Evolutionary conservation across 2,329 filamentous ascomycete species (phyloP).

Genomic region (Hortaea werneckii): DNA sequence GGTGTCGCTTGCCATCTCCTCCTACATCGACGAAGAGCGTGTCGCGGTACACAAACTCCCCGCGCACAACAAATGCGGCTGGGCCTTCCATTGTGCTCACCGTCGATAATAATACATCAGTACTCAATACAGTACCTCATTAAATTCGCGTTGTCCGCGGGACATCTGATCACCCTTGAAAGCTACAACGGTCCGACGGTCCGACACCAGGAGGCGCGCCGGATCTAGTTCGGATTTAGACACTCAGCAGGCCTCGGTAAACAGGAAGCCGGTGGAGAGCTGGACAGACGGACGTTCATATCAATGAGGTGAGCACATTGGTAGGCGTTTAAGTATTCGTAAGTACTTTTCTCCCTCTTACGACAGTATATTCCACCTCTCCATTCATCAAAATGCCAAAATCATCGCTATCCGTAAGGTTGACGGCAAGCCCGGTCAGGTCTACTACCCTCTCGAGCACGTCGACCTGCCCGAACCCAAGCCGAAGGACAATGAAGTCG

Average conservation of each 20-base stretch:
- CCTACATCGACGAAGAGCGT: slow-evolving; percentile 19
- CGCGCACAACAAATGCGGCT: slow-evolving; percentile 13
- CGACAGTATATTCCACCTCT: background rate
- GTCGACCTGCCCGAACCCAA: slow-evolving; percentile 54
- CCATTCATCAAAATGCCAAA: slow-evolving; percentile 34
- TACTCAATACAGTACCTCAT: background rate
- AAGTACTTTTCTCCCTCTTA: too few relatives aligned
- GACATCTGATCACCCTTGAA: too few relatives aligned
- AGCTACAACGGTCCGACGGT: too few relatives aligned
- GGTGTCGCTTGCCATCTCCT: slow-evolving; percentile 19
- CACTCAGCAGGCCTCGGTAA: background rate
- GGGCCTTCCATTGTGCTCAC: slow-evolving; percentile 7
- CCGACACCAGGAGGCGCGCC: too few relatives aligned
- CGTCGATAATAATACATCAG: background rate
- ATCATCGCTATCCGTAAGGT: slow-evolving; percentile 55
- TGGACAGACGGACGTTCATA: background rate
- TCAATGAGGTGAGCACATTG: too few relatives aligned
- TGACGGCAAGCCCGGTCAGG: slow-evolving; percentile 75
- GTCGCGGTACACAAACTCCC: slow-evolving; percentile 22
- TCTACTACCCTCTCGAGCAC: slow-evolving; percentile 62
- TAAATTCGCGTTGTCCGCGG: too few relatives aligned
- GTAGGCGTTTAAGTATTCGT: too few relatives aligned
- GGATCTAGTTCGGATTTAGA: background rate
- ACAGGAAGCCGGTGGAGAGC: background rate
- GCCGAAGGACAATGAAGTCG: slow-evolving; percentile 50